Conservation (phyloP, 768 basidiomycete genomes). For the Boletus bicolor region DNA sequence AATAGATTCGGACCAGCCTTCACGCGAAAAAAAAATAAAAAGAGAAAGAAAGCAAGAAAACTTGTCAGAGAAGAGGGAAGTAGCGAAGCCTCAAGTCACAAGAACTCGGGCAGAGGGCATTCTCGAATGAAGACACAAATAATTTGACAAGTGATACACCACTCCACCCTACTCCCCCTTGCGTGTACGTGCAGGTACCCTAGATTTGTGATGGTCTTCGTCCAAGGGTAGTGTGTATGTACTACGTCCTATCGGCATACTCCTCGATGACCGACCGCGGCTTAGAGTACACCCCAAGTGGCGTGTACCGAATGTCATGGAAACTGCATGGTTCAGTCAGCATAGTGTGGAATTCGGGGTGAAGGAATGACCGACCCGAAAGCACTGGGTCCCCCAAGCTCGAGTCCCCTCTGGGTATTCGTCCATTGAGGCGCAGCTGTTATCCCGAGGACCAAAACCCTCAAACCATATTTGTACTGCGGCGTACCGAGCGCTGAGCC, state of each 20-base stretch:
- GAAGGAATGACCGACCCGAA: slow-evolving; percentile 42
- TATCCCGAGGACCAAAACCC: slow-evolving; percentile 50
- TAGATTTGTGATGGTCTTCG: slow-evolving; percentile 1
- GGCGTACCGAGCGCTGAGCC: slow-evolving; percentile 62
- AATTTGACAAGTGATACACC: background rate
- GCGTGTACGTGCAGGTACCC: background rate
- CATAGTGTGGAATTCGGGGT: background rate
- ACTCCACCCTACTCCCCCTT: background rate
- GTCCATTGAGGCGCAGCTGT: slow-evolving; percentile 56
- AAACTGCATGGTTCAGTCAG: slow-evolving; percentile 22
- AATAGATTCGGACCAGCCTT: background rate
- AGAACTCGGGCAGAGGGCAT: slow-evolving; percentile 5
- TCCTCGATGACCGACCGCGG: slow-evolving; percentile 49
- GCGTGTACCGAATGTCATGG: slow-evolving; percentile 33
- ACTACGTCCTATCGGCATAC: slow-evolving; percentile 23
- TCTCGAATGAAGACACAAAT: background rate
- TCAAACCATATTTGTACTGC: slow-evolving; percentile 57
- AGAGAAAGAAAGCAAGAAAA: background rate
- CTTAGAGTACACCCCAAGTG: slow-evolving; percentile 40
- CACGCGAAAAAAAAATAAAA: background rate
- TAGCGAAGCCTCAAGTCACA: background rate
- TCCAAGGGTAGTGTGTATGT: background rate
- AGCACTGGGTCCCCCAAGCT: slow-evolving; percentile 48
- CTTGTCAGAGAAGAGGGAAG: background rate
- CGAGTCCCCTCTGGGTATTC: slow-evolving; percentile 45